Evolutionary conservation across 352 stramenopile genomes (phyloP).

Genomic region (Phytophthora syringae): DNA sequence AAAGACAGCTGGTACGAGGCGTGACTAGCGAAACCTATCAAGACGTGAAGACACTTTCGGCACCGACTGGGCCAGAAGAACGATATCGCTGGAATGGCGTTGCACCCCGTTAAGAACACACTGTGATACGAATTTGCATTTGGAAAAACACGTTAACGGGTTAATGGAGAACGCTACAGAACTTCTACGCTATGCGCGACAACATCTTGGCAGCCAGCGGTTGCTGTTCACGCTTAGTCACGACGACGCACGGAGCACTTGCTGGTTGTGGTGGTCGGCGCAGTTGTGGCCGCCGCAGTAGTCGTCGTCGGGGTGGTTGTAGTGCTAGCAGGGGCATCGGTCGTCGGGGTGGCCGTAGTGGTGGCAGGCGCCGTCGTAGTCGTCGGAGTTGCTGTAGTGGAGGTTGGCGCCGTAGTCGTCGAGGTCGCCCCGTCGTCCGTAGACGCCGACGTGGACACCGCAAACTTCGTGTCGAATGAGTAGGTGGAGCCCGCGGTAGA

Average conservation of each 20-base stretch:
- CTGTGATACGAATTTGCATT: too few relatives aligned
- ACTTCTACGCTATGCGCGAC: slow-evolving; percentile 20
- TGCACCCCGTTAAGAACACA: slow-evolving; percentile 5
- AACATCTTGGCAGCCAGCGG: background rate
- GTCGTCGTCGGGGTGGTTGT: slow-evolving; percentile 1
- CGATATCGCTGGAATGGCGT: background rate
- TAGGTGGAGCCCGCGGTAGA: too few relatives aligned
- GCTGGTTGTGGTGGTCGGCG: slow-evolving; percentile 13
- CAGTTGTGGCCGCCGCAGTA: too few relatives aligned
- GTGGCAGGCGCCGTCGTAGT: slow-evolving; percentile 6
- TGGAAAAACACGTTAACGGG: background rate
- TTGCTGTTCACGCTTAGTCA: slow-evolving; percentile 13
- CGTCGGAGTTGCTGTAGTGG: background rate
- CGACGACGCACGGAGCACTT: slow-evolving; percentile 30
- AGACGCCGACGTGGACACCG: slow-evolving; percentile 10
- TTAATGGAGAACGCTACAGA: slow-evolving; percentile 7
- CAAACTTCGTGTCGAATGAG: too few relatives aligned
- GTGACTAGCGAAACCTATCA: slow-evolving; percentile 32
- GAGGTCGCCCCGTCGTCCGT: slow-evolving; percentile 3
- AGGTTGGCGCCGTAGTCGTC: slow-evolving; percentile 2
- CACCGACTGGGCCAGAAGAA: slow-evolving; percentile 17
- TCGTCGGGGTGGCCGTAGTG: slow-evolving; percentile 1
- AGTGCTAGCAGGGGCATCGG: slow-evolving; percentile 11
- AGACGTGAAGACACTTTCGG: slow-evolving; percentile 12
- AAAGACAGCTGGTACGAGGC: slow-evolving; percentile 1